Base-by-base conservation (phyloP, 106 monocot species). In the Apostasia shenzhenica region DNA sequence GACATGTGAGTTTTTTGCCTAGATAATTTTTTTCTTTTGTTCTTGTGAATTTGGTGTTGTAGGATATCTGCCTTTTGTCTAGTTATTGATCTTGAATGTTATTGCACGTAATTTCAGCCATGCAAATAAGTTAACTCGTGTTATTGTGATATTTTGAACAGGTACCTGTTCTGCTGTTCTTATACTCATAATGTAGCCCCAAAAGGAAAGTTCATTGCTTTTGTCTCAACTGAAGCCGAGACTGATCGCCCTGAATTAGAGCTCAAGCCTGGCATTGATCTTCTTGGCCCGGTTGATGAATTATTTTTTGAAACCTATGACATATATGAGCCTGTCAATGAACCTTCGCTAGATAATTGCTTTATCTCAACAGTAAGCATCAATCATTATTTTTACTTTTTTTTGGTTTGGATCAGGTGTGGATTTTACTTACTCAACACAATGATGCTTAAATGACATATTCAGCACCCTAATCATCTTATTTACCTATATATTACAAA, bases 151-250 rank as follows among this genome's bases (percentile, higher is more conserved):
- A 8, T 74, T 44, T 67, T 58, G 48, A 46, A 59, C 89, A 99
- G 97, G 97, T 99, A 92, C 65, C 79, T 99, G 12, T 99, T 92
- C 74, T 99, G 92, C 58, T 99, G 92, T 66, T 99, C 97, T 7
- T 99, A 87, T 57, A 76, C 86, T 0, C 97, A 99, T 79, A 92
- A 92, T 54, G 85, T 99, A 70, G 97, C 97, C 1, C 92, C 97
- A 2, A 99, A 81, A 70, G 97, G 92, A 44, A 99, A 87, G 67
- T 99, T 90, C 73, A 99, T 99, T 48, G 89, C 97, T 1, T 99
- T 99, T 70, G 97, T 99, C 54, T 92, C 85, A 49, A 81, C 92
- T 4, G 89, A 92, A 76, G 97, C 97, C 66, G 97, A 99, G 73
- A 92, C 81, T 48, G 83, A 99, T 67, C 67, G 76, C n/a, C 92